Conservation (phyloP, 1,139 yeast species). For the Sugiyamaella pinicola region DNA sequence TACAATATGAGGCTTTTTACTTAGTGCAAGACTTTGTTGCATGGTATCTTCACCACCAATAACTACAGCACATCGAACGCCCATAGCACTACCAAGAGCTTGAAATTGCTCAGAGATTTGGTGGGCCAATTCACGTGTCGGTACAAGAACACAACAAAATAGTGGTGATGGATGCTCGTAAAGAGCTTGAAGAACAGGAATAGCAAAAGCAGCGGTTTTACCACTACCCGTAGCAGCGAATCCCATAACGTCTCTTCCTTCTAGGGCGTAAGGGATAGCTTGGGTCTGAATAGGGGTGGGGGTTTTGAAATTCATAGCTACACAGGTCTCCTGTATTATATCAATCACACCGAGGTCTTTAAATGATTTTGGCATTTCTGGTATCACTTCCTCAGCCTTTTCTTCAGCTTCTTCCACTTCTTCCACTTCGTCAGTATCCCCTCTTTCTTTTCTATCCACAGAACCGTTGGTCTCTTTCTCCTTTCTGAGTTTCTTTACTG, state of each 20-base stretch:
- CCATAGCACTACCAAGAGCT: conserved; percentile 89
- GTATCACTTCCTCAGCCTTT: conserved; percentile 28
- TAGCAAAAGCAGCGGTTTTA: conserved; percentile 93
- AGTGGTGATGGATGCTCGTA: conserved; percentile 89
- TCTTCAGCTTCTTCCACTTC: background rate
- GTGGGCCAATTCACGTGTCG: conserved; percentile 95
- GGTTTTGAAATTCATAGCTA: conserved; percentile 73
- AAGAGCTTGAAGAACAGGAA: conserved; percentile 86
- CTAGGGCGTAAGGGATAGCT: conserved; percentile 87
- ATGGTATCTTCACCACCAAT: conserved; percentile 99
- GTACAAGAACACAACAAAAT: conserved; percentile 88
- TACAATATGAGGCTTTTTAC: conserved; percentile 90
- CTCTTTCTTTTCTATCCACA: background rate
- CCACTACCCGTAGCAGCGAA: conserved; percentile 99
- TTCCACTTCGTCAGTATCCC: background rate
- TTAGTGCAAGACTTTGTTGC: conserved; percentile 93
- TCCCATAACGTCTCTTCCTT: conserved; percentile 95
- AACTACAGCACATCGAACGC: conserved; percentile 79
- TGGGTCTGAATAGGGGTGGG: conserved; percentile 96
- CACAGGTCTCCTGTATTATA: conserved; percentile 70
- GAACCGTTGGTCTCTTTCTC: background rate
- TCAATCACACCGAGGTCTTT: conserved; percentile 68
- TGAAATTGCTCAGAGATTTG: conserved; percentile 96
- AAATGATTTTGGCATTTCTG: conserved; percentile 39
- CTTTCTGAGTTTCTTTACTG: conserved; percentile 1